phyloP scores from a whole-genome alignment of 2,329 filamentous ascomycete genomes.

The Hymenoscyphus linearis region DNA sequence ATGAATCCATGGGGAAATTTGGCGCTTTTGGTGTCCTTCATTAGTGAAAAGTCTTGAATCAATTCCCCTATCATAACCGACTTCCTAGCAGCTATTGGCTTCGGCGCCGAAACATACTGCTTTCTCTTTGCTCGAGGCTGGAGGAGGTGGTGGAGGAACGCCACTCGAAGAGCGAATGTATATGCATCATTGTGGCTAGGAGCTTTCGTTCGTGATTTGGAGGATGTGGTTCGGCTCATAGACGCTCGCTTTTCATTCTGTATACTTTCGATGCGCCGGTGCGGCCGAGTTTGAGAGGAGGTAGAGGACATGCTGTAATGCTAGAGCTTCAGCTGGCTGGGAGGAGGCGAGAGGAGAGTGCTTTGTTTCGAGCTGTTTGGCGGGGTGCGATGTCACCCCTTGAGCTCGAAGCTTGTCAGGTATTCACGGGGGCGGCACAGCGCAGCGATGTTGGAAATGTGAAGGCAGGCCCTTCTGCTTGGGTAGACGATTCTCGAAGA shows the following conservation, averaged over 20 bases:
- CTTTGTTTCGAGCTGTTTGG: neutral
- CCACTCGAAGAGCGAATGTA: slow-evolving; percentile 81
- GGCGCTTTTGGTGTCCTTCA: slow-evolving; percentile 63
- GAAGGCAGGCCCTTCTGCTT: neutral
- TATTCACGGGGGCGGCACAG: neutral
- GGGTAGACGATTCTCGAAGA: neutral
- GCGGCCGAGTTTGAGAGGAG: slow-evolving; percentile 26
- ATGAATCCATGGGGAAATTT: slow-evolving; percentile 69
- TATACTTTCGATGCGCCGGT: slow-evolving; percentile 29
- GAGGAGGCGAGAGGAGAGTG: neutral
- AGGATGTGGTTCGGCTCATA: slow-evolving; percentile 34
- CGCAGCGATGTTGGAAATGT: neutral
- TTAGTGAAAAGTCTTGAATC: slow-evolving; percentile 74
- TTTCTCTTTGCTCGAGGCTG: slow-evolving; percentile 86
- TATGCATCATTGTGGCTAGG: slow-evolving; percentile 77
- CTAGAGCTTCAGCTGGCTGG: neutral
- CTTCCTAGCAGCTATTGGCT: slow-evolving; percentile 49
- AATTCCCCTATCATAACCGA: slow-evolving; percentile 77
- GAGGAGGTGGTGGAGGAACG: slow-evolving; percentile 87
- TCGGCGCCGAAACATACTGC: slow-evolving; percentile 70
- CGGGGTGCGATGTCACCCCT: slow-evolving; percentile 3
- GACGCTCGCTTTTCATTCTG: slow-evolving; percentile 24
- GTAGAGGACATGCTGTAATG: slow-evolving; percentile 27
- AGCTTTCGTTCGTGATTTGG: slow-evolving; percentile 39
- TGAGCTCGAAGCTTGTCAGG: neutral